Evolutionary conservation across 805 yeast species (phyloP).

Genomic region (Wickerhamiella qilinensis): DNA sequence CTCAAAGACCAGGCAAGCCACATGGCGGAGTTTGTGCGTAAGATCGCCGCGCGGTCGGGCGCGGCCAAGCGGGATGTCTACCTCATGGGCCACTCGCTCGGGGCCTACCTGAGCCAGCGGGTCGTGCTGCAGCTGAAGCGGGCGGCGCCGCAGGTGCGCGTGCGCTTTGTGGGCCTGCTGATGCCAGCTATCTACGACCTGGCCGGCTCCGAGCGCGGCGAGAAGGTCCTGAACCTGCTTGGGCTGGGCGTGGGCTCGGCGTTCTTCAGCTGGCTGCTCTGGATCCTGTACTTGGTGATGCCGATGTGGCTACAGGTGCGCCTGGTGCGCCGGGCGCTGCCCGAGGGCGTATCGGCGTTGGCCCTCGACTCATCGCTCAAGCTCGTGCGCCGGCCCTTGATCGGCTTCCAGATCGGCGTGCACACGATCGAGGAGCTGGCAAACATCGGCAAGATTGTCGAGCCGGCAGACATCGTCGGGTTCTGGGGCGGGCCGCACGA

Average conservation of each 20-base stretch:
- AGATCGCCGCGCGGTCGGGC: too few relatives aligned
- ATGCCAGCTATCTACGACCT: conserved; percentile 60
- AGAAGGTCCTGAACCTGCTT: conserved; percentile 15
- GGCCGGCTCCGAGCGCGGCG: conserved; percentile 30
- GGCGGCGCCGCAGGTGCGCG: conserved; percentile 16
- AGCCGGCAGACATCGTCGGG: conserved; percentile 20
- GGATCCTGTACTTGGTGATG: conserved; percentile 11
- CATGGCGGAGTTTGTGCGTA: conserved; percentile 34
- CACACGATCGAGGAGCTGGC: conserved; percentile 47
- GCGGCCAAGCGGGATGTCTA: conserved; percentile 23
- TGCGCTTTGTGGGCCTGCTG: conserved; percentile 39
- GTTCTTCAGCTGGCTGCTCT: conserved; percentile 17
- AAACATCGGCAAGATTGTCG: conserved; percentile 29
- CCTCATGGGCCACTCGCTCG: conserved; percentile 57
- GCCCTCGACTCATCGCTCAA: conserved; percentile 14
- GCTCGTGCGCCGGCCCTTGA: conserved; percentile 27
- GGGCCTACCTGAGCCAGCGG: conserved; percentile 47
- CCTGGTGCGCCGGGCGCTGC: neutral
- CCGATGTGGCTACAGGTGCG: conserved; percentile 1
- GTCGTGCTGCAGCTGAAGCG: conserved; percentile 22
- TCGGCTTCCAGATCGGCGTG: conserved; percentile 37
- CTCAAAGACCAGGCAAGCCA: conserved; percentile 44
- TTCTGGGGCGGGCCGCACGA: conserved; percentile 31
- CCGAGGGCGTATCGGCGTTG: conserved; percentile 4
- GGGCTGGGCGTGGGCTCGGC: neutral